Evolutionary conservation across 2,329 filamentous ascomycete genomes (phyloP), one percentile per base, ranked within the genome.

Genomic region (Shiraia sp.): DNA sequence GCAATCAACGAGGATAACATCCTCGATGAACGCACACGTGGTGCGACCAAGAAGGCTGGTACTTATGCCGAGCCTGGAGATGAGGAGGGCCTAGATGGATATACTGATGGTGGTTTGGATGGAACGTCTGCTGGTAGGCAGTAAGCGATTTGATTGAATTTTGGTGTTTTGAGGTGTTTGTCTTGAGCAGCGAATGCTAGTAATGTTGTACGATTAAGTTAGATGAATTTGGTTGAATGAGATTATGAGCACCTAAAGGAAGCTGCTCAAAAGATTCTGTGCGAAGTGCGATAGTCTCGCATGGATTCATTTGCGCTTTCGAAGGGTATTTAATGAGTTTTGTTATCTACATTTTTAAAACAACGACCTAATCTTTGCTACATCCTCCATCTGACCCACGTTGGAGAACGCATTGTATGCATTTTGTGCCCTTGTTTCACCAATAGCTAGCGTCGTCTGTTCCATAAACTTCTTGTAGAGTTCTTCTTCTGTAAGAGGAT

Each of bases 31-130:
- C 72, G 75, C 22, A 78, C 76, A 6, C 68, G 76, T 13, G 75
- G 75, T 40, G 75, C 74, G 0, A 57, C 72, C 0, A 76, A 76
- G 65, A 25, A 63, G 28, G 47, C 62, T 25, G 75, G 76, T 13
- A 65, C 67, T 0, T 79, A 79, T 51, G 49, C 57, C 1, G 76
- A 79, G 68, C 77, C 76, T n/a, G 73, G 74, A 22, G 77, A 79
- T 50, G 75, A 78, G 40, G 76, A 78, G 61, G 65, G 71, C 12
- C 51, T 74, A 35, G 73, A 77, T 45, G 75, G 77, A 57, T 52
- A 62, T 19, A 54, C 72, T 27, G 59, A 69, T n/a, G 61, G 57
- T 4, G 48, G 57, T 1, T 51, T 65, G 6, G 64, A 72, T 43
- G 66, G 66, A 2, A 69, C 61, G 0, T 65, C 61, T 22, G 34